phyloP scores from a whole-genome alignment of 1,284 basidiomycete genomes.

The Cutaneotrichosporon sp. region DNA sequence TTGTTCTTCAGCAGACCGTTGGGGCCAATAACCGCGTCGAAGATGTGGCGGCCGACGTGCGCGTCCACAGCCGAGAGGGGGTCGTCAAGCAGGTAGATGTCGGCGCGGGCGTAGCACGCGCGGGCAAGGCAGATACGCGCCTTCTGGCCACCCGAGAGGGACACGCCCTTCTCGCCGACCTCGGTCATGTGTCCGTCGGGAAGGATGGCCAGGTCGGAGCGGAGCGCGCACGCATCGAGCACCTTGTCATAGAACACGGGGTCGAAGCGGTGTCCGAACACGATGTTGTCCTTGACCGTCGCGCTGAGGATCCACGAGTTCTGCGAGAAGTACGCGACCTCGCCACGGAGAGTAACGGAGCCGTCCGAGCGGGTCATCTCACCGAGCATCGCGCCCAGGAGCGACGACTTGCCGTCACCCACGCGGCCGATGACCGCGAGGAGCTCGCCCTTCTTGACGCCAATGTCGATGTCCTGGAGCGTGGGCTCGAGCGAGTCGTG shows the following conservation, averaged over 20 bases:
- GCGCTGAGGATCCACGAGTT: constrained; percentile 87
- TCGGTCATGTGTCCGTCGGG: constrained; percentile 71
- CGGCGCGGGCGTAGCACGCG: constrained; percentile 62
- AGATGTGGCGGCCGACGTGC: constrained; percentile 66
- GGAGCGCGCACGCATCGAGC: constrained; percentile 73
- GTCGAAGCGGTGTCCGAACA: constrained; percentile 87
- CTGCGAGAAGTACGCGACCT: constrained; percentile 85
- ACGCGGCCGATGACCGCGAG: constrained; percentile 85
- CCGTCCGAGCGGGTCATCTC: constrained; percentile 83
- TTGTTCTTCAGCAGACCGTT: constrained; percentile 80
- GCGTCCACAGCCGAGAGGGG: constrained; percentile 64
- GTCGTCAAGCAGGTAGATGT: constrained; percentile 61
- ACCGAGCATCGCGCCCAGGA: constrained; percentile 60
- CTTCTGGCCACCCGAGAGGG: constrained; percentile 63
- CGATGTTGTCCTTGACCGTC: constrained; percentile 81
- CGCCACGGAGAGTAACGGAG: constrained; percentile 68
- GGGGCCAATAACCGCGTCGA: constrained; percentile 87
- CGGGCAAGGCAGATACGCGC: constrained; percentile 63
- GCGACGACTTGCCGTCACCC: constrained; percentile 80
- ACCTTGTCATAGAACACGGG: constrained; percentile 56
- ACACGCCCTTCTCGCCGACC: constrained; percentile 65
- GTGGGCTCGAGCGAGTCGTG: constrained; percentile 61
- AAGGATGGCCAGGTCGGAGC: constrained; percentile 75
- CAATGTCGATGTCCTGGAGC: constrained; percentile 74
- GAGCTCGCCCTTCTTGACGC: constrained; percentile 80